These are phyloP conservation scores for Saprolegnia parasitica DNA, from an alignment of 352 stramenopile species.

Conservation along the genomic window DNA sequence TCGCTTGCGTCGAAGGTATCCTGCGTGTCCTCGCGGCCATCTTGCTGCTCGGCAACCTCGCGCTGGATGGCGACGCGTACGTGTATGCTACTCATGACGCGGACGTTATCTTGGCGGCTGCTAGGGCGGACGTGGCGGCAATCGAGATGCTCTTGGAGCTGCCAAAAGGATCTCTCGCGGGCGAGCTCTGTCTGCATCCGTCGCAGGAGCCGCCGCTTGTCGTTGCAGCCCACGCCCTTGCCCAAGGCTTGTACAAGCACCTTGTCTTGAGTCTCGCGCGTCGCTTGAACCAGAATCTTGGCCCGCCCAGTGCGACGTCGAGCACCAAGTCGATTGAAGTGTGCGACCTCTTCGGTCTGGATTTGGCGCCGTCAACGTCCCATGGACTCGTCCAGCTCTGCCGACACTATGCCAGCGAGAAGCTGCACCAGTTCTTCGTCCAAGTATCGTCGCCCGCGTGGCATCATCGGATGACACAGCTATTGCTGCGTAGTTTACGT, in stretches of 20 bases:
- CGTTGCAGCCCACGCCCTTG: neutral
- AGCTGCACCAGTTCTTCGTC: constrained; percentile 17
- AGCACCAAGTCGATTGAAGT: constrained; percentile 1
- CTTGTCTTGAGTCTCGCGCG: neutral
- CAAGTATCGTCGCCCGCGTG: neutral
- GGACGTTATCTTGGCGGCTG: neutral
- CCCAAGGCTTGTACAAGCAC: neutral
- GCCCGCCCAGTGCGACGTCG: neutral
- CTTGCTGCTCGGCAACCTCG: neutral
- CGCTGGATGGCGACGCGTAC: neutral
- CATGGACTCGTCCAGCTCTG: neutral
- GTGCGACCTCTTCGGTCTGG: constrained; percentile 1
- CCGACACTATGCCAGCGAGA: constrained; percentile 7
- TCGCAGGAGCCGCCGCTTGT: neutral
- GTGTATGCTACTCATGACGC: neutral
- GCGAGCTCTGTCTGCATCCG: neutral
- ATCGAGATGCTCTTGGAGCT: neutral
- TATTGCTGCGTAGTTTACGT: constrained; percentile 18
- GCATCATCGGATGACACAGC: no score
- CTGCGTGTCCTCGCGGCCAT: neutral
- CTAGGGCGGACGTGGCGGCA: neutral
- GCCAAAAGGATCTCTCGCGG: neutral
- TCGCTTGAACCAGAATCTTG: neutral
- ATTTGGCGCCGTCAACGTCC: neutral
- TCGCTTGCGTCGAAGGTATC: neutral